Evolutionary conservation across 2,329 filamentous ascomycete genomes (phyloP).

Genomic region (Volutella citrinella): DNA sequence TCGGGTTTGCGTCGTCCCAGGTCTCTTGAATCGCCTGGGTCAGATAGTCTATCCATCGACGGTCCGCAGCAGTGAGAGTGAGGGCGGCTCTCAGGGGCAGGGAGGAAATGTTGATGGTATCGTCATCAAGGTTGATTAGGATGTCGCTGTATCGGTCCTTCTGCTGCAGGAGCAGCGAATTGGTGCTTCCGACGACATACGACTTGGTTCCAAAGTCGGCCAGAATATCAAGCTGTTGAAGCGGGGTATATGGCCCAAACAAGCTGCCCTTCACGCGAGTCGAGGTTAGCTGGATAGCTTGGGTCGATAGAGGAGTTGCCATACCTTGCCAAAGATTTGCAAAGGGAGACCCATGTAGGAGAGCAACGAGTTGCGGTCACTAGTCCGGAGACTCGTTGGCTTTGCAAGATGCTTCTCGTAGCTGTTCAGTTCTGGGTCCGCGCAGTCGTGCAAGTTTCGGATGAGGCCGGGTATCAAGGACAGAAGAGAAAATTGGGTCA

Average conservation of each 20-base stretch:
- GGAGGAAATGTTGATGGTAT: conserved; percentile 79
- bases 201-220: conserved; percentile 94
- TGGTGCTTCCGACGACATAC: conserved; percentile 95
- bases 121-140: conserved; percentile 91
- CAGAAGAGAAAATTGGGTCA: conserved; percentile 96
- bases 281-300: no score
- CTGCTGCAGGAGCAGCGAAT: conserved; percentile 89
- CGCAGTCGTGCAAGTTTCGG: conserved; percentile 88
- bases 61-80: conserved; percentile 77
- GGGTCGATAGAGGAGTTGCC: background rate
- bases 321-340: conserved; percentile 88
- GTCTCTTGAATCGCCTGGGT: conserved; percentile 93
- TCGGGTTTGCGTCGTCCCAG: conserved; percentile 90
- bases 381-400: conserved; percentile 84
- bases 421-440: conserved; percentile 85
- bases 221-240: conserved; percentile 92
- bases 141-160: conserved; percentile 96
- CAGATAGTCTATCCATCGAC: conserved; percentile 94
- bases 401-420: conserved; percentile 73
- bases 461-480: conserved; percentile 93
- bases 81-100: conserved; percentile 73
- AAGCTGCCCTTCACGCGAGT: conserved; percentile 75
- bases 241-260: conserved; percentile 92
- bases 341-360: conserved; percentile 93
- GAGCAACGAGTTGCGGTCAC: conserved; percentile 84